These are phyloP conservation scores for Aspergillus incahuasiensis DNA, from an alignment of 495 filamentous ascomycete genomes.

Conservation along the genomic window DNA sequence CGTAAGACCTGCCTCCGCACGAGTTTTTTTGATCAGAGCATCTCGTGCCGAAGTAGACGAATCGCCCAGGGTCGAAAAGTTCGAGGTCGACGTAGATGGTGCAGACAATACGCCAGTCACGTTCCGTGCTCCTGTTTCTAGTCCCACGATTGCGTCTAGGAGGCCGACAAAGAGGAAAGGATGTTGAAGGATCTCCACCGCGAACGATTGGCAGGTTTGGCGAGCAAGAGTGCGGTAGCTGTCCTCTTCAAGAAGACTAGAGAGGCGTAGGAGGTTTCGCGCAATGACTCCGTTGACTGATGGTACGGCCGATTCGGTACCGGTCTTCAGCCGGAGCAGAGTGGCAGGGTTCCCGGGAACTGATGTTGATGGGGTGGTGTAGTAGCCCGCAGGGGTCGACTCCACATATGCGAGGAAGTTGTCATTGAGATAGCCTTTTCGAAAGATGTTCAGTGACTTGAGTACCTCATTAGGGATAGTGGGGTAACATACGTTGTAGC, in stretches of 20 bases:
- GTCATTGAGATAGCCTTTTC: conserved; percentile 57
- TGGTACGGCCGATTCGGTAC: conserved; percentile 86
- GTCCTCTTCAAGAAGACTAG: conserved; percentile 62
- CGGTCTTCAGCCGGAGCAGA: conserved; percentile 85
- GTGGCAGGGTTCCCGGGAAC: conserved; percentile 68
- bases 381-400: conserved; percentile 65
- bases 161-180: conserved; percentile 83
- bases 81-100: conserved; percentile 5
- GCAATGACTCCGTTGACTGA: conserved; percentile 83
- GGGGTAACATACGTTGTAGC: conserved; percentile 59
- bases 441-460: conserved; percentile 8
- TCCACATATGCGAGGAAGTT: conserved; percentile 59
- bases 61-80: conserved; percentile 19
- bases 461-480: background rate
- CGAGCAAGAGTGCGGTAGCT: conserved; percentile 59
- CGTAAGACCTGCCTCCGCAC: conserved; percentile 36
- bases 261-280: conserved; percentile 76
- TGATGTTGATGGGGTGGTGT: conserved; percentile 63
- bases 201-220: conserved; percentile 76
- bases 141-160: conserved; percentile 67
- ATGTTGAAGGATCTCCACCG: conserved; percentile 85
- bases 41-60: conserved; percentile 32
- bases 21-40: conserved; percentile 33
- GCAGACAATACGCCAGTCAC: conserved; percentile 38
- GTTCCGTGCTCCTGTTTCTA: conserved; percentile 54